Evolutionary conservation across 108 stramenopile species (phyloP).

Genomic region (Stephanodiscus minutulus): DNA sequence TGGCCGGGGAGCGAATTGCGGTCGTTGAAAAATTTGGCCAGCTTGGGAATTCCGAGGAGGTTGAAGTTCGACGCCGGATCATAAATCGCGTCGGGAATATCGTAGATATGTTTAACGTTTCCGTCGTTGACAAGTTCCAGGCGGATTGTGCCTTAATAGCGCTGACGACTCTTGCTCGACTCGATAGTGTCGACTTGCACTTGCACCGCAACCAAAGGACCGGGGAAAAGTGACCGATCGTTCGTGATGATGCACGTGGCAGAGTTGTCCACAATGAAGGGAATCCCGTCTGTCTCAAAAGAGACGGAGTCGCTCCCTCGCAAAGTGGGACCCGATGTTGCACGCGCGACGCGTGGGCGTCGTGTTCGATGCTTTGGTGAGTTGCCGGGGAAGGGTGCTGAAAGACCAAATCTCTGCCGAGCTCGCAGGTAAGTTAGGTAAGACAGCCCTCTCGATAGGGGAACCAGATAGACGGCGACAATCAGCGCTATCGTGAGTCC

Average conservation of each 20-base stretch:
- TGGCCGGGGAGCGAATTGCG: background rate
- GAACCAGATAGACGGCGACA: background rate
- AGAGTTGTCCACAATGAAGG: background rate
- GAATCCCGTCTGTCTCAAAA: slow-evolving; percentile 1
- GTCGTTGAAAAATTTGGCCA: background rate
- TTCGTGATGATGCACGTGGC: slow-evolving; percentile 2
- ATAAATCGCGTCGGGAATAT: background rate
- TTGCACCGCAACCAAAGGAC: background rate
- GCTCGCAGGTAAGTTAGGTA: background rate
- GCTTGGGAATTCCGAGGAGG: background rate
- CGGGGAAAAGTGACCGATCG: background rate
- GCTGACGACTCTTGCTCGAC: background rate
- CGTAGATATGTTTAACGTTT: background rate
- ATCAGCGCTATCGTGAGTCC: background rate
- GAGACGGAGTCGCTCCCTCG: background rate
- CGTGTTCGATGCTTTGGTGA: background rate
- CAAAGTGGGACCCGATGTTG: background rate
- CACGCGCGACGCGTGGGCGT: too few relatives aligned
- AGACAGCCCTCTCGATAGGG: background rate
- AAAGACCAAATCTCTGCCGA: background rate
- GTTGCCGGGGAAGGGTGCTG: background rate
- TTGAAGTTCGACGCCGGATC: background rate
- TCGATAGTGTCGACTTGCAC: background rate
- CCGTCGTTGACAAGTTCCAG: background rate
- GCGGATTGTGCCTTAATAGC: background rate